These are phyloP conservation scores for Elsinoe perseae DNA, from an alignment of 2,329 filamentous ascomycete species.

Conservation along the genomic window DNA sequence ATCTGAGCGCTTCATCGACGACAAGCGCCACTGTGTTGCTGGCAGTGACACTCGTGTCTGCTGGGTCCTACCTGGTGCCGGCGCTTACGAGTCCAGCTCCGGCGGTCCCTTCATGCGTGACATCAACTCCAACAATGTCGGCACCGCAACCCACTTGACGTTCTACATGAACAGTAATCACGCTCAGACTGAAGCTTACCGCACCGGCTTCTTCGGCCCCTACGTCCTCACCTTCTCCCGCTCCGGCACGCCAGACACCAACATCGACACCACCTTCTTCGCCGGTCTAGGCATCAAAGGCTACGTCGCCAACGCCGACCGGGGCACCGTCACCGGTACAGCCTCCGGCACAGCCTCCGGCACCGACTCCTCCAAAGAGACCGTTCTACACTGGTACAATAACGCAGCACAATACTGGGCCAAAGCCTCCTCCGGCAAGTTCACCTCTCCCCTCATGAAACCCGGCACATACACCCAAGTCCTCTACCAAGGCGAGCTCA, in stretches of 20 bases:
- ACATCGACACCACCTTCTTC: constrained; percentile 53
- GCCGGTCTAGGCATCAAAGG: constrained; percentile 50
- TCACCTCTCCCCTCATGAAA: constrained; percentile 59
- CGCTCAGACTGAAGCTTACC: constrained; percentile 53
- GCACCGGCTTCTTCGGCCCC: constrained; percentile 58
- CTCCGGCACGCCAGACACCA: constrained; percentile 45
- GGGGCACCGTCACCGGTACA: constrained; percentile 54
- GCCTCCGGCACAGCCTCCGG: constrained; percentile 56
- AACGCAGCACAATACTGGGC: constrained; percentile 57
- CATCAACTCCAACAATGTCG: constrained; percentile 58
- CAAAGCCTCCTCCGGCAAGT: constrained; percentile 49
- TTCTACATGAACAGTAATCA: constrained; percentile 64
- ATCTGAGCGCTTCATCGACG: constrained; percentile 61
- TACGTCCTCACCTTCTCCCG: constrained; percentile 56
- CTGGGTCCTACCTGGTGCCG: constrained; percentile 47
- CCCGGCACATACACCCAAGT: constrained; percentile 62
- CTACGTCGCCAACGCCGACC: constrained; percentile 48
- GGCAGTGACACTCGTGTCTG: constrained; percentile 48
- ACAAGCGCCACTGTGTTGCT: constrained; percentile 54
- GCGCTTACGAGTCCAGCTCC: constrained; percentile 52
- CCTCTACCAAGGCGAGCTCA: constrained; percentile 53
- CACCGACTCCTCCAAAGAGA: constrained; percentile 44
- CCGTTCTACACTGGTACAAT: constrained; percentile 60
- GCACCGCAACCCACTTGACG: constrained; percentile 51
- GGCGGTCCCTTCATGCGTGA: constrained; percentile 58